phyloP scores from a whole-genome alignment of 106 monocot genomes.

The Agapanthus africanus region DNA sequence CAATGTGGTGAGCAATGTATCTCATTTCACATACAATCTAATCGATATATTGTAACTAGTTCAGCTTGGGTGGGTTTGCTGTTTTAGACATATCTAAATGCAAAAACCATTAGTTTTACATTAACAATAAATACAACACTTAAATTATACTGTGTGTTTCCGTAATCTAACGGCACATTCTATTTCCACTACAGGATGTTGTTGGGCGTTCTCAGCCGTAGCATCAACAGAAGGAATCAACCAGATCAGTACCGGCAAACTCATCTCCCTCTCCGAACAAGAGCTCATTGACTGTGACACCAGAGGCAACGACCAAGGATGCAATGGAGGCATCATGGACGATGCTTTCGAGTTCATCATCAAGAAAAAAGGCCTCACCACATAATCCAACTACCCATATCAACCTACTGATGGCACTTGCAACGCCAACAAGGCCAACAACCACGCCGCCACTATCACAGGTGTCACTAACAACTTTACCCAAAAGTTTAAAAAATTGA shows the following conservation, averaged over 20 bases:
- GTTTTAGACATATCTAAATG: neutral
- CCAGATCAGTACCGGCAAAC: too few species aligned
- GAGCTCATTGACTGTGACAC: too few species aligned
- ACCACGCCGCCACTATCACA: neutral
- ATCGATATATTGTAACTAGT: neutral
- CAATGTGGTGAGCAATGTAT: neutral
- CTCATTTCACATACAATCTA: neutral
- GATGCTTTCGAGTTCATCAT: too few species aligned
- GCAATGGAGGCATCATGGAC: too few species aligned
- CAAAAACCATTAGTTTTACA: neutral
- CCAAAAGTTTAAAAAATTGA: too few species aligned
- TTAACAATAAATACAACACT: neutral
- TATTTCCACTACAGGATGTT: slow-evolving; percentile 1
- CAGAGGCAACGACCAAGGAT: too few species aligned
- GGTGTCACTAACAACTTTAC: too few species aligned
- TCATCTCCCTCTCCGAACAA: too few species aligned
- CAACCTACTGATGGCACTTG: neutral
- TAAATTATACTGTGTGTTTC: neutral
- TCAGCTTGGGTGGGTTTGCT: neutral
- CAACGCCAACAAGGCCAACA: neutral
- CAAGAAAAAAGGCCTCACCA: too few species aligned
- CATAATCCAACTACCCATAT: slow-evolving; percentile 1
- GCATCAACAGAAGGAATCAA: too few species aligned
- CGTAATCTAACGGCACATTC: too few species aligned
- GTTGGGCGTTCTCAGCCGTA: neutral